These are phyloP conservation scores for Podila horticola DNA, from an alignment of 192 early-diverging fungal species.

Conservation along the genomic window DNA sequence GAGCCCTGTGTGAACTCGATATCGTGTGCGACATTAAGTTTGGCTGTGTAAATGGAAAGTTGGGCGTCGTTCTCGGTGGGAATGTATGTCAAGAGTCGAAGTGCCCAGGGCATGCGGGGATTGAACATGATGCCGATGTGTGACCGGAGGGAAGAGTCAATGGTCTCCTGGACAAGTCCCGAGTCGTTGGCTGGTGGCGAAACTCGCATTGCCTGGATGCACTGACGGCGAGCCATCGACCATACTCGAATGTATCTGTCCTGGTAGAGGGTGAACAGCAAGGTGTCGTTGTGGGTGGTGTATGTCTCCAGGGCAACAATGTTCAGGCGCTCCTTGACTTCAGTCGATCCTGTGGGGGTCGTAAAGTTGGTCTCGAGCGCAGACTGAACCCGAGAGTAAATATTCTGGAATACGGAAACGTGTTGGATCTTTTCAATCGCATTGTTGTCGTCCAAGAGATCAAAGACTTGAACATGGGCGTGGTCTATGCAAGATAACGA, in stretches of 20 bases:
- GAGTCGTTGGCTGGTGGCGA: constrained; percentile 14
- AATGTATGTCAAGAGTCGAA: constrained; percentile 40
- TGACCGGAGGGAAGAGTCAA: constrained; percentile 15
- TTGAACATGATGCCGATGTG: constrained; percentile 37
- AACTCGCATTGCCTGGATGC: constrained; percentile 21
- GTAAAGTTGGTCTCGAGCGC: constrained; percentile 10
- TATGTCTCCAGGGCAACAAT: constrained; percentile 31
- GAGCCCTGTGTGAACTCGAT: constrained; percentile 28
- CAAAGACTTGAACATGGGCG: constrained; percentile 26
- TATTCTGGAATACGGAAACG: constrained; percentile 27
- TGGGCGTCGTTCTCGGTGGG: constrained; percentile 38
- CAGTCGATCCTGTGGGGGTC: constrained; percentile 9
- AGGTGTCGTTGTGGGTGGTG: constrained; percentile 23
- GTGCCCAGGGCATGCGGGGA: constrained; percentile 30
- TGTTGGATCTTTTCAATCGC: constrained; percentile 19
- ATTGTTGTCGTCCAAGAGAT: constrained; percentile 29
- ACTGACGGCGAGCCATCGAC: constrained; percentile 33
- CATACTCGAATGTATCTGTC: constrained; percentile 42
- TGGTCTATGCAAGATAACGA: constrained; percentile 14
- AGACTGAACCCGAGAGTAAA: constrained; percentile 20
- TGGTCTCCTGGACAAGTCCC: constrained; percentile 41
- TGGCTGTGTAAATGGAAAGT: constrained; percentile 27
- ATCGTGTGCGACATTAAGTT: constrained; percentile 15
- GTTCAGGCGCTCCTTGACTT: constrained; percentile 13
- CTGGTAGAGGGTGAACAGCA: constrained; percentile 34